Evolutionary conservation across 2,329 filamentous ascomycete species (phyloP).

Genomic region (Scorias spongiosa): DNA sequence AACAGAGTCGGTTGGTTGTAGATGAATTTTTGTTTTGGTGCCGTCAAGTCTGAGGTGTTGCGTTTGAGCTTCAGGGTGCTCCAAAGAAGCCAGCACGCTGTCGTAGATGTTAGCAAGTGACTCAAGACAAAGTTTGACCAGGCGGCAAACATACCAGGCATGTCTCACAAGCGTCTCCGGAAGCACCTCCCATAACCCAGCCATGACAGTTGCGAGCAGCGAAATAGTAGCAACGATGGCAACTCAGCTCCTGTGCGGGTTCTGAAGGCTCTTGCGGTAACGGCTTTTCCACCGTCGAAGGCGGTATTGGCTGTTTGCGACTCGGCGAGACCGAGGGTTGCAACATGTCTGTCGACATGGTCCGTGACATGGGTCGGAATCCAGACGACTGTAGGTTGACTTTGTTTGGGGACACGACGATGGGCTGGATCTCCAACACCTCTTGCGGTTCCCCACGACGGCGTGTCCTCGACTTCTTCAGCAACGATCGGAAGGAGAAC

Average conservation of each 20-base stretch:
- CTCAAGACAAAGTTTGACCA: too few species aligned
- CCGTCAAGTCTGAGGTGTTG: too few species aligned
- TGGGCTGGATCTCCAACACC: background rate
- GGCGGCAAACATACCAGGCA: conserved; percentile 6
- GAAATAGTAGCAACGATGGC: conserved; percentile 22
- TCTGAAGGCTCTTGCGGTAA: conserved; percentile 3
- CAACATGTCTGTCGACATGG: background rate
- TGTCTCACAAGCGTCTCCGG: conserved; percentile 20
- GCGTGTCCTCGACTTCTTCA: conserved; percentile 1
- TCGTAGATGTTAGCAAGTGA: background rate
- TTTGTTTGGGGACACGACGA: background rate
- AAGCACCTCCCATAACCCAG: conserved; percentile 19
- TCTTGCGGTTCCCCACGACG: background rate
- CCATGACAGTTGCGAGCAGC: conserved; percentile 21
- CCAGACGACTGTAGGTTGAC: background rate
- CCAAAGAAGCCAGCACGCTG: conserved; percentile 20
- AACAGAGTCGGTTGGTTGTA: too few species aligned
- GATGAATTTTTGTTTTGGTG: too few species aligned
- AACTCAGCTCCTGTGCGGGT: conserved; percentile 15
- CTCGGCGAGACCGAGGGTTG: background rate
- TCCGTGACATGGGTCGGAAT: background rate
- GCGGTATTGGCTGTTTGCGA: background rate
- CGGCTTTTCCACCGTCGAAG: background rate
- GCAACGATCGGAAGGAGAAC: conserved; percentile 2
- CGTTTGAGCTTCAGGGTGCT: background rate